Percentiles rank a stretch among this genome's conserved stretches.
These are phyloP conservation scores for Singerocomus inundabilis DNA, from an alignment of 1,284 basidiomycete species.

Conservation along the genomic window DNA sequence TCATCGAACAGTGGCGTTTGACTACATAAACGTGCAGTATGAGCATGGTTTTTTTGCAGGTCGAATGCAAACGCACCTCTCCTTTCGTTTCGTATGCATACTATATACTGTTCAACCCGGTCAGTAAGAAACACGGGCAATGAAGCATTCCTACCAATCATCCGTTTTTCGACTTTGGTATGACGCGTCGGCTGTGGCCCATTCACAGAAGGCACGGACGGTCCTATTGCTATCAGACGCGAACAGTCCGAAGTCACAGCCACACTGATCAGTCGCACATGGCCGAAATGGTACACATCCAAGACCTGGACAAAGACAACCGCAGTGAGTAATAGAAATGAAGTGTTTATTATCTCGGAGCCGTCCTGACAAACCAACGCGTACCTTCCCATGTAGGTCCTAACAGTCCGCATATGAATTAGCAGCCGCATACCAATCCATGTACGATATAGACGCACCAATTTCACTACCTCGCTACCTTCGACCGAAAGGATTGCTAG, in stretches of 20 bases:
- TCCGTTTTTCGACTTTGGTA: constrained; percentile 65
- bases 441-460: constrained; percentile 34
- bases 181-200: constrained; percentile 70
- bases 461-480: constrained; percentile 48
- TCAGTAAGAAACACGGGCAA: constrained; percentile 2
- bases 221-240: constrained; percentile 69
- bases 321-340: not conserved
- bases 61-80: constrained; percentile 49
- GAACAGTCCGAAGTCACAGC: constrained; percentile 67
- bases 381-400: constrained; percentile 52
- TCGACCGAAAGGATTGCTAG: constrained; percentile 46
- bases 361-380: not conserved
- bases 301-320: constrained; percentile 35
- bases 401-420: constrained; percentile 24
- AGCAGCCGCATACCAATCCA: not conserved
- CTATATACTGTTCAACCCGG: constrained; percentile 57
- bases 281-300: constrained; percentile 59
- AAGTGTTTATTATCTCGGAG: no score
- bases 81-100: constrained; percentile 58
- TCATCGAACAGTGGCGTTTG: constrained; percentile 76
- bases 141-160: constrained; percentile 52
- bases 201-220: constrained; percentile 54
- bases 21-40: constrained; percentile 35
- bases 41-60: not conserved
- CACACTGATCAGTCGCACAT: constrained; percentile 72